Base-by-base conservation (phyloP, 192 early-diverging fungal species). In the Dimargaris xerosporica region DNA sequence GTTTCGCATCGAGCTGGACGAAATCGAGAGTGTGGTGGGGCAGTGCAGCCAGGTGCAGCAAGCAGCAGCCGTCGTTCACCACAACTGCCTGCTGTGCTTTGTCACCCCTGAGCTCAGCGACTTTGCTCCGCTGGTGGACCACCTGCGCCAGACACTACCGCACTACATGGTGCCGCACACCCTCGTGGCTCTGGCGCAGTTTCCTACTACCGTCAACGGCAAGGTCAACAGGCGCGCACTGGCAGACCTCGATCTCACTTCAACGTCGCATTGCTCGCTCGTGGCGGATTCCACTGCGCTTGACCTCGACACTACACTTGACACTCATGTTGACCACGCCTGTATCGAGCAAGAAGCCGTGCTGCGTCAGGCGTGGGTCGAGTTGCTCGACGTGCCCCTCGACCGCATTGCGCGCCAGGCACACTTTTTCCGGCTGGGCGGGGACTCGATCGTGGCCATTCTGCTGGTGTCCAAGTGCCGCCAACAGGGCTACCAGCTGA, bases 1-100 rank as follows among this genome's bases (percentile, higher is more conserved):
- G 1, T 69, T 55, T 54, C 64, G 73, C 9, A 61, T 75, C 12
- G 69, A 75, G 46, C 64, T 66, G 2, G 60, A 65, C 0, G 73
- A 75, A 63, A 51, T 75, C 1, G 67, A 71, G 45, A 31, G 54
- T 25, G 29, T 58, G 3, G 46, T 73, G 9, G 42, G 39, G 3
- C 44, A 47, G 15, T 62, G 66, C 52, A 55, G 62, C 10, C 12
- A 16, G 15, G 71, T 79, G 17, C 15, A n/a, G 0, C 51, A 61
- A 25, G 71, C 54, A 5, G 62, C 64, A 28, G 72, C 73, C 0
- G 17, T 77, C 7, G 65, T 70, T 15, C 25, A 62, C 21, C 50
- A 45, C 21, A 48, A 61, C 31, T 5, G 43, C 31, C 58, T 60
- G 16, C n/a, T 42, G 16, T 30, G 39, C 39, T 60, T 60, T 39